These are phyloP conservation scores for Saccharum hybrid DNA, from an alignment of 202 grass and related monocot genomes.

Conservation along the genomic window DNA sequence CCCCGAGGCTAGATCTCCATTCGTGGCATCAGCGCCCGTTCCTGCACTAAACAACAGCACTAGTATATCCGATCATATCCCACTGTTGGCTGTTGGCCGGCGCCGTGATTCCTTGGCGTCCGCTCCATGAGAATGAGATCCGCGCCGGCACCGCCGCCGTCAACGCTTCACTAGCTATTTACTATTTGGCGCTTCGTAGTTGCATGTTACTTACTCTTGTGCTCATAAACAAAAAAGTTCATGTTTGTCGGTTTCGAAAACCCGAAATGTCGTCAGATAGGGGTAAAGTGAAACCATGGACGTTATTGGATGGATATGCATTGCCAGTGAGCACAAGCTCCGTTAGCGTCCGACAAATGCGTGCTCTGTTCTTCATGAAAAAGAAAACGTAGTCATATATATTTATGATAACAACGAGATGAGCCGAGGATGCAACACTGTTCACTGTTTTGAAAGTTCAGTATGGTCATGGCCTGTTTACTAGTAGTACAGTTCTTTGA, in stretches of 20 bases:
- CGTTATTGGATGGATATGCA: background rate
- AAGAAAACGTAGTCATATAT: background rate
- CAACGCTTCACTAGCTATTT: no score
- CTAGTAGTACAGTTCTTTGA: background rate
- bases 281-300: background rate
- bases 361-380: background rate
- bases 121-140: no score
- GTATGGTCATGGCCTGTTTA: background rate
- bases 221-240: background rate
- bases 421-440: background rate
- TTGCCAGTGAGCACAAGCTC: background rate
- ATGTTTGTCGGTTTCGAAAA: conserved; percentile 12
- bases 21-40: no score
- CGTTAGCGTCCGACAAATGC: no score
- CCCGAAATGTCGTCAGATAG: background rate
- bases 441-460: background rate
- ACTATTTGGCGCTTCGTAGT: no score
- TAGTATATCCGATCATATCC: no score
- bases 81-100: no score
- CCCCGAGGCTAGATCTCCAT: no score
- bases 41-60: no score
- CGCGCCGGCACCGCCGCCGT: no score
- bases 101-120: no score
- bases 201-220: no score
- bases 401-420: background rate